These are phyloP conservation scores for Skeletonema marinoi DNA, from an alignment of 108 stramenopile species.

Conservation along the genomic window DNA sequence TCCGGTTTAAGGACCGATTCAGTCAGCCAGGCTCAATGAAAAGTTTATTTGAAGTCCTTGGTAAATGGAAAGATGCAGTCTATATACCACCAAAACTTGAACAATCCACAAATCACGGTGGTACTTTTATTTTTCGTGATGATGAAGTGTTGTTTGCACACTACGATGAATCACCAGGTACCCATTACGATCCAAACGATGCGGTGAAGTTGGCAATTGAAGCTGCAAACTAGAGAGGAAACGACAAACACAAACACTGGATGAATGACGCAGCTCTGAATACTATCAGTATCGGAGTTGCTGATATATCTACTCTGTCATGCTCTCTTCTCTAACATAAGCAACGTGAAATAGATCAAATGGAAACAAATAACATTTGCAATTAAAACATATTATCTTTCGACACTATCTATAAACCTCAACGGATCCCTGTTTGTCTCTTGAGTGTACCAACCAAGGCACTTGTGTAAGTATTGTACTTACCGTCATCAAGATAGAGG, in stretches of 20 bases:
- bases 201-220: slow-evolving; percentile 50
- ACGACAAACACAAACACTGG: not conserved
- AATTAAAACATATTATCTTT: too few relatives aligned
- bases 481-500: too few relatives aligned
- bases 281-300: not conserved
- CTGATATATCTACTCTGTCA: not conserved
- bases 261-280: not conserved
- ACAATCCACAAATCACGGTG: slow-evolving; percentile 73
- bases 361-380: too few relatives aligned
- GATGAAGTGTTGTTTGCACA: slow-evolving; percentile 67
- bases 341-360: too few relatives aligned
- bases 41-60: slow-evolving; percentile 54
- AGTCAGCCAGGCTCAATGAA: slow-evolving; percentile 1
- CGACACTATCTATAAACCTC: too few relatives aligned
- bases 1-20: not conserved
- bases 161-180: slow-evolving; percentile 77
- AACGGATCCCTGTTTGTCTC: too few relatives aligned
- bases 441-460: too few relatives aligned
- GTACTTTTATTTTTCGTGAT: slow-evolving; percentile 72
- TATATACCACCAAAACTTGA: slow-evolving; percentile 75
- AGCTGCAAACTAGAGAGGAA: slow-evolving; percentile 14
- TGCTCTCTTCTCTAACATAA: not conserved
- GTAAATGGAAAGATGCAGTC: slow-evolving; percentile 77
- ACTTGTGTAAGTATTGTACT: too few relatives aligned
- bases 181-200: slow-evolving; percentile 55